Conservation (phyloP, 306 rosid species). For the Cicer bijugum region DNA sequence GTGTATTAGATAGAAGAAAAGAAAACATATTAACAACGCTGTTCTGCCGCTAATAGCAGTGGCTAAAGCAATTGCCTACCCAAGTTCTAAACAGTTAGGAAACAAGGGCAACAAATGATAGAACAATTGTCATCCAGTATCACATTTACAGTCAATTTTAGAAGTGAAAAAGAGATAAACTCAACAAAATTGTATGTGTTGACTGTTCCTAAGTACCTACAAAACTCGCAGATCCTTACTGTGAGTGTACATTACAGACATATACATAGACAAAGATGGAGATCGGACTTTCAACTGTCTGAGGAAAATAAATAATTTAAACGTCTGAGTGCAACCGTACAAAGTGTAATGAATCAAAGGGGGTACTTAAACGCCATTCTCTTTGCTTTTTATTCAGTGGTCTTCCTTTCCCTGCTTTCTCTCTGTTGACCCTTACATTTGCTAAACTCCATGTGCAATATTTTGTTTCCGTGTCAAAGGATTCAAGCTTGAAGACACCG, state of each 20-base stretch:
- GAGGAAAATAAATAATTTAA: constrained; percentile 40
- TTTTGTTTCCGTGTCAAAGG: constrained; percentile 73
- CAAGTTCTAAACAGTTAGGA: too few species aligned
- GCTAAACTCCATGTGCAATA: constrained; percentile 90
- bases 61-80: background rate
- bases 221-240: background rate
- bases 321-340: constrained; percentile 77
- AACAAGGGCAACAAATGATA: too few species aligned
- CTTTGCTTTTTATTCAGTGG: constrained; percentile 86
- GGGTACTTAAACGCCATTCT: constrained; percentile 77
- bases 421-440: constrained; percentile 77
- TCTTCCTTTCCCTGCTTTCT: constrained; percentile 93
- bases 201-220: constrained; percentile 12
- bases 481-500: constrained; percentile 78
- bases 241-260: background rate
- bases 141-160: too few species aligned
- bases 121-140: too few species aligned
- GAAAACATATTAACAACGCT: background rate
- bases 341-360: constrained; percentile 71
- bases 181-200: too few species aligned
- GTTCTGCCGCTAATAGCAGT: background rate
- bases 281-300: constrained; percentile 11
- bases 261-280: background rate
- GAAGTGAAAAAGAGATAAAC: too few species aligned
- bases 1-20: background rate